Evolutionary conservation across 257 asterid species (phyloP).

Genomic region (Lycium ferocissimum): DNA sequence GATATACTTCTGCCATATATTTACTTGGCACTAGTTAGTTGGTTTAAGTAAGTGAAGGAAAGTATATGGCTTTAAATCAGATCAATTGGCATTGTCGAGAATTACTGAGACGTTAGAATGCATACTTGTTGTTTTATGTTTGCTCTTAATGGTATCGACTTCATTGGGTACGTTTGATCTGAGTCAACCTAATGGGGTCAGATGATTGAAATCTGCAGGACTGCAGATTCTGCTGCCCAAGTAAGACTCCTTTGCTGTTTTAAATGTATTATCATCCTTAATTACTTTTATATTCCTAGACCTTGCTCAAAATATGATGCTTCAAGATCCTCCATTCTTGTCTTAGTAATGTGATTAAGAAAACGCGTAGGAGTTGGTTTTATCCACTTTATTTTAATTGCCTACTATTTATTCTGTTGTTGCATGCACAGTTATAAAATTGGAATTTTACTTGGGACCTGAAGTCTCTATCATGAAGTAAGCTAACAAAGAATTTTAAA

Average conservation of each 20-base stretch:
- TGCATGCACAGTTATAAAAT: not conserved
- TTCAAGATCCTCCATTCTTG: conserved; percentile 8
- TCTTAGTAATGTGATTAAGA: not conserved
- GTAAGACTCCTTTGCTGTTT: conserved; percentile 41
- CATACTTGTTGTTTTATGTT: conserved; percentile 32
- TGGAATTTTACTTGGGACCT: conserved; percentile 11
- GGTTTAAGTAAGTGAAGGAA: conserved; percentile 23
- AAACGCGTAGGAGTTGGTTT: not conserved
- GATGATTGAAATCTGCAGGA: conserved; percentile 43
- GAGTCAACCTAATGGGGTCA: conserved; percentile 36
- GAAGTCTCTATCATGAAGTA: conserved; percentile 1
- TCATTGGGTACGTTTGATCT: conserved; percentile 33
- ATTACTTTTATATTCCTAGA: not conserved
- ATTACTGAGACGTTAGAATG: conserved; percentile 26
- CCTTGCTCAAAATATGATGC: conserved; percentile 11
- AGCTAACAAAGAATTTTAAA: not conserved
- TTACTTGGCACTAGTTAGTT: conserved; percentile 2
- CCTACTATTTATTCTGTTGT: not conserved
- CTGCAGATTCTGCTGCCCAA: conserved; percentile 42
- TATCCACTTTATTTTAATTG: not conserved
- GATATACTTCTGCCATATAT: conserved; percentile 9
- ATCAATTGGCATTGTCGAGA: conserved; percentile 23
- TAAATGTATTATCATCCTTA: conserved; percentile 19
- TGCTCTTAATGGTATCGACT: conserved; percentile 34
- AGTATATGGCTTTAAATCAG: conserved; percentile 18